Base-by-base conservation (phyloP, 225 moss, liverwort and hornwort genomes). In the Takakia lepidozioides region DNA sequence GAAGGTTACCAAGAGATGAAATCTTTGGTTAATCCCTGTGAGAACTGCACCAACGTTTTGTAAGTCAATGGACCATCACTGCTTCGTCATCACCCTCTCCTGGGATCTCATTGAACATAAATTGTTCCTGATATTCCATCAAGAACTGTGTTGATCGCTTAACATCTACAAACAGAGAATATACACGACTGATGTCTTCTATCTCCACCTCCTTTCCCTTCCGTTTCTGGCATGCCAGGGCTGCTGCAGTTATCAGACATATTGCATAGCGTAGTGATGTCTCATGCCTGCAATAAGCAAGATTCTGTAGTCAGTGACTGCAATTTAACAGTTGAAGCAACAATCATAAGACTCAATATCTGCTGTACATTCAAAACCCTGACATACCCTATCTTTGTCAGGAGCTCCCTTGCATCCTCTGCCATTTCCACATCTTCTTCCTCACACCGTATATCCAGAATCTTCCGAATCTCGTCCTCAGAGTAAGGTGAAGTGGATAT, bases 391-490 rank as follows among this genome's bases (percentile, higher is more conserved):
- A 88, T 88, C 52, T 88, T 88, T 11, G 84, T 84, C 8, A 88
- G 67, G 2, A 88, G 78, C 10, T 82, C 78, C 48, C 66, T 71
- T 10, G 68, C 78, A 25, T 88, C 84, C 5, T 84, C 84, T 17
- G 81, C 68, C 84, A 88, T 88, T 53, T 88, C 84, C 1, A 85
- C 88, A 25, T 88, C 88, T 52, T 88, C 84, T 50, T 88, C 84
- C 59, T 88, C 88, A 21, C 88, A 85, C 21, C 88, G 81, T 18
- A 88, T 88, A 48, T 88, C 84, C 10, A 88, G 61, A 48, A 88
- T 84, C 58, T 70, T 72, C 37, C 82, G 61, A 23, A 84, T 82
- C 53, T 88, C 88, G 2, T 67, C 75, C 55, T 82, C 84, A 0
- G 72, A 62, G 15, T 88, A 88, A 5, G 88, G 84, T 36, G 78